Evolutionary conservation across 148 eudicot species (phyloP), one percentile per base, ranked within the genome.

Genomic region (Heliamphora exappendiculata): DNA sequence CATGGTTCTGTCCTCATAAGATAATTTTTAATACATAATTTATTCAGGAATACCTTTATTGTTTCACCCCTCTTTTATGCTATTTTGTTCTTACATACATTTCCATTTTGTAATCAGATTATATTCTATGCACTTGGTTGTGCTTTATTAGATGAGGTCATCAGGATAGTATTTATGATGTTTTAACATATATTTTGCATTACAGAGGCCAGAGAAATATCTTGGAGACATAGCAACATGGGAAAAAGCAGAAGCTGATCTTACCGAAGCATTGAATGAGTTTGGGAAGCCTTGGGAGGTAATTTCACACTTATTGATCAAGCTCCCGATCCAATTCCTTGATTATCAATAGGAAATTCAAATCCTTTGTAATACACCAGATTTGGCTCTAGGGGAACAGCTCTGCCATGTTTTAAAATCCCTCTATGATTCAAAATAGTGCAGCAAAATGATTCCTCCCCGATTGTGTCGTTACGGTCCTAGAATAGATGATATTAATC

Each of bases 251-350:
- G 99, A 96, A 84, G 87, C 92, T 79, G 91, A 91, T 66, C 98
- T 96, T 45, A 79, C 88, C 51, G 97, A 93, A 85, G 99, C 97
- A 76, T 72, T 96, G 63, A 81, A 96, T 78, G 99, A 96, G 79
- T 96, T 83, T 82, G 98, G 97, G 42, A 87, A 91, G 75, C 90
- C 91, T 9, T 96, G 99, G 99, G 88, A 93, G 99, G 99, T 95
- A 78, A 73, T 55, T 12, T 49, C 59, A 14, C 50, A 45, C 20
- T 39, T 59, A 13, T 3, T 55, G 28, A 29, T 10, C n/a, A 28
- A 31, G 39, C 47, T 51, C 34, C 63, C 54, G 39, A n/a, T n/a
- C n/a, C n/a, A n/a, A n/a, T n/a, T n/a, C n/a, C n/a, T n/a, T n/a
- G n/a, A n/a, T n/a, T 2, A 39, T 39, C 7, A 39, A 7, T 39